Base-by-base conservation (phyloP, 768 basidiomycete species). In the Tylopilus sp. region DNA sequence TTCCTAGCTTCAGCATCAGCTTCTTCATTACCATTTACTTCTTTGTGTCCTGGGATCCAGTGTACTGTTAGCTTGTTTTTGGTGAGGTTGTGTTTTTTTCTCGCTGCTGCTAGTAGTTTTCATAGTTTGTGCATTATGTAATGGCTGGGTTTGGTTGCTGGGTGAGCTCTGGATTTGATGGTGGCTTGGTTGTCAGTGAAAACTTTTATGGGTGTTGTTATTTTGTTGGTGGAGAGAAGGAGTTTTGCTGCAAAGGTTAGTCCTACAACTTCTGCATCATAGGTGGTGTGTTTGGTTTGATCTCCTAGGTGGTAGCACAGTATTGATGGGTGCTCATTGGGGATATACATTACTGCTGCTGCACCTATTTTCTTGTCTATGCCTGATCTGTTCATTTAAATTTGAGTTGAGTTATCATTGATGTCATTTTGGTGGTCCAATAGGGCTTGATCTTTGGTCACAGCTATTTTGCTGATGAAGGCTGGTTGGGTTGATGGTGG, bases 311-410 rank as follows among this genome's bases (percentile, higher is more conserved):
- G 33, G 3, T 36, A 51, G 2, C 30, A 9, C 0, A 29, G 10
- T 25, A 2, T 25, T 11, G 6, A 6, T 8, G 14, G 7, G n/a
- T 19, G 1, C 10, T 2, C 6, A 5, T 34, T 0, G 1, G 17
- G 17, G 10, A 3, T n/a, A 2, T 16, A 10, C 3, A 48, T 19
- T 1, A 48, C 16, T 30, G 37, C 37, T 2, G 21, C 10, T 6
- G 37, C 28, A 0, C 37, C 6, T 2, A 37, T 37, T 17, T 37
- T 28, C 2, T 8, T 19, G 2, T 48, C 14, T 13, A 37, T 48
- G 0, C 46, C 46, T 9, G 45, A 46, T 0, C 45, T 11, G 16
- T 46, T n/a, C 1, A 16, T 46, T 8, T 46, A 34, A 3, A 46
- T 8, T 10, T 17, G 6, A 3, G 45, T 46, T 1, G 22, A 19